Conservation (phyloP, 108 stramenopile genomes). For the Pseudonitzschia pungens region DNA sequence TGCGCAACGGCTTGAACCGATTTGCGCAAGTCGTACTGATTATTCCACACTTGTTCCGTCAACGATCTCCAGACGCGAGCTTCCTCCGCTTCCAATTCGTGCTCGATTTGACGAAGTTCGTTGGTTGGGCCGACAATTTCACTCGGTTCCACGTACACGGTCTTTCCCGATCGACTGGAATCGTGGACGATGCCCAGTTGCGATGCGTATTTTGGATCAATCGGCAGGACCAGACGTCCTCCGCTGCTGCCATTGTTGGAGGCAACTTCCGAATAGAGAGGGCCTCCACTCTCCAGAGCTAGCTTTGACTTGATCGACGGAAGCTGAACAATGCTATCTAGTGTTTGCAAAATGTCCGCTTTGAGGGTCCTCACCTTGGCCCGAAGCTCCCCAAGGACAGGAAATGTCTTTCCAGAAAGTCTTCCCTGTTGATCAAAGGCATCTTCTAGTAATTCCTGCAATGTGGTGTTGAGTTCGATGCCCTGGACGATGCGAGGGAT, state of each 20-base stretch:
- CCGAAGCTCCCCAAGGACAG: conserved; percentile 58
- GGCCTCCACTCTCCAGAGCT: conserved; percentile 74
- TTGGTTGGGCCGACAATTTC: conserved; percentile 88
- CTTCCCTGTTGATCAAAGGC: conserved; percentile 70
- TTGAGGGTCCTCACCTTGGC: conserved; percentile 53
- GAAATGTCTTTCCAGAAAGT: conserved; percentile 68
- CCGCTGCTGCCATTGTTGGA: conserved; percentile 14
- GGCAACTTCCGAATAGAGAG: conserved; percentile 64
- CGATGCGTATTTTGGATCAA: conserved; percentile 50
- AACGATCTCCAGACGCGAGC: conserved; percentile 69
- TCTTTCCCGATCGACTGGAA: conserved; percentile 83
- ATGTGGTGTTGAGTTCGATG: conserved; percentile 56
- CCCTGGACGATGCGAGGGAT: conserved; percentile 46
- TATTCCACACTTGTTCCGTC: conserved; percentile 55
- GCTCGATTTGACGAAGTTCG: conserved; percentile 74
- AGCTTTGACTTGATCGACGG: conserved; percentile 70
- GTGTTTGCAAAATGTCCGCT: conserved; percentile 57
- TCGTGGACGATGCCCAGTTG: conserved; percentile 89
- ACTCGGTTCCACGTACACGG: conserved; percentile 91
- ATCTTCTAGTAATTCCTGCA: conserved; percentile 56
- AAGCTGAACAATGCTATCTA: conserved; percentile 52
- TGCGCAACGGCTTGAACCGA: conserved; percentile 63
- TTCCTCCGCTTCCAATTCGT: conserved; percentile 75
- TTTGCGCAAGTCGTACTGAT: conserved; percentile 46
- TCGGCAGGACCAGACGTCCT: conserved; percentile 69